Evolutionary conservation across 257 asterid genomes (phyloP).

Genomic region (Ilex asprella): DNA sequence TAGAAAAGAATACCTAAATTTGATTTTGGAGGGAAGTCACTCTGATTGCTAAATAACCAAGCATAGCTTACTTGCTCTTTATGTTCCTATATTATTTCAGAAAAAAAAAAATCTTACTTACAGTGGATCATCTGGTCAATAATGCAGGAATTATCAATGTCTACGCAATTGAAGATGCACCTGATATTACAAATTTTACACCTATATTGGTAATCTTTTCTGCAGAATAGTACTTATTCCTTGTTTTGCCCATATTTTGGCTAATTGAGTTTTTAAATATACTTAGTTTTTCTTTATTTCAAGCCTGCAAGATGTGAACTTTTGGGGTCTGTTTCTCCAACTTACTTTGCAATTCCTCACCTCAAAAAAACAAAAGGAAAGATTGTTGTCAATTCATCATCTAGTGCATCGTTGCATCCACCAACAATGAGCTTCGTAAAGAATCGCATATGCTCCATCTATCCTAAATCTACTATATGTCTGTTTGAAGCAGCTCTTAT

Average conservation of each 20-base stretch:
- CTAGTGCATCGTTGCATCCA: no score
- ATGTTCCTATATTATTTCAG: not conserved
- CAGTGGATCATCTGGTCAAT: no score
- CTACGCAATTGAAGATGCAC: constrained; percentile 33
- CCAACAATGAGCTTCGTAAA: no score
- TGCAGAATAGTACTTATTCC: not conserved
- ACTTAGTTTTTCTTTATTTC: not conserved
- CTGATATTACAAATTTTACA: constrained; percentile 22
- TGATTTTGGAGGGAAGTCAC: no score
- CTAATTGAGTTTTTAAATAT: no score
- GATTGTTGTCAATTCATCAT: constrained; percentile 19
- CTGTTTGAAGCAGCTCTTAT: not conserved
- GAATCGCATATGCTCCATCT: constrained; percentile 3
- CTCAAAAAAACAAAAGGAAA: constrained; percentile 14
- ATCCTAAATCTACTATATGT: no score
- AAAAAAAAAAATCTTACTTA: not conserved
- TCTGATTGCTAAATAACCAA: no score
- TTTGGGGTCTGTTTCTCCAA: constrained; percentile 22
- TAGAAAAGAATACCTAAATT: no score
- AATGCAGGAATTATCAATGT: constrained; percentile 41
- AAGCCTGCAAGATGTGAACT: constrained; percentile 17
- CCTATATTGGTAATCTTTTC: constrained; percentile 7
- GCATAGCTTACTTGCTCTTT: no score
- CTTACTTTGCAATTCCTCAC: constrained; percentile 24
- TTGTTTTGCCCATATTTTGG: not conserved